Evolutionary conservation across 2,329 filamentous ascomycete genomes (phyloP), one percentile per base, ranked within the genome.

Genomic region (Apiospora aurea): DNA sequence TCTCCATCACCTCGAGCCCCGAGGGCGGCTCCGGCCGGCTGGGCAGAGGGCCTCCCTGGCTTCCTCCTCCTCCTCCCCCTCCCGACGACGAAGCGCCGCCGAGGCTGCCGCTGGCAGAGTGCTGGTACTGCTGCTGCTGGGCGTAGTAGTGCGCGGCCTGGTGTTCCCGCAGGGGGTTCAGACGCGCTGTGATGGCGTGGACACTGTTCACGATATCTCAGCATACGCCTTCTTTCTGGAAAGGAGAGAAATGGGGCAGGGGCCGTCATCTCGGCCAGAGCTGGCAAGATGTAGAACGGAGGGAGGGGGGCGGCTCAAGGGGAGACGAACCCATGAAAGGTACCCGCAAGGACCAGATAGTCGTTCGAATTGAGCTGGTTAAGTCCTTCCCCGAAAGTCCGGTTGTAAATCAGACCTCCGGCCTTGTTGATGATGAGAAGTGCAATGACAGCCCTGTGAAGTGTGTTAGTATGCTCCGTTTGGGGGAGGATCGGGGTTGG

Each of bases 381-480:
- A 73, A 99, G 89, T 66, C 89, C 93, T 61, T 96, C 91, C 78
- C 95, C 92, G 82, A 99, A 98, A 80, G 94, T 94, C 78, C 95
- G 94, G 84, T 98, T 96, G 87, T 97, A 99, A 83, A 99, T 92
- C 70, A 99, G 89, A 78, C 96, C 96, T 73, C 95, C 96, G 75
- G 96, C 95, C 88, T 99, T 99, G 88, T 98, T 98, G 87, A 99
- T 97, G 82, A 99, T 93, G 82, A 98, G 95, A 80, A 99, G 92
- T 72, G 95, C 92, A 83, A 97, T 96, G 82, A 99, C 93, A 76
- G 95, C 94, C 96, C 95, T 98, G 77, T 70, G 69, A 47, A 16
- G 8, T 10, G 4, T 34, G 66, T 68, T n/a, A 68, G 43, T 29
- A 29, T 21, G 7, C 11, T 47, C 1, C 3, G n/a, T 2, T 11